Percentiles rank a stretch among this genome's conserved stretches.
phyloP scores from a whole-genome alignment of 371 early-diverging fungal species.

The Sporodiniella umbellata region DNA sequence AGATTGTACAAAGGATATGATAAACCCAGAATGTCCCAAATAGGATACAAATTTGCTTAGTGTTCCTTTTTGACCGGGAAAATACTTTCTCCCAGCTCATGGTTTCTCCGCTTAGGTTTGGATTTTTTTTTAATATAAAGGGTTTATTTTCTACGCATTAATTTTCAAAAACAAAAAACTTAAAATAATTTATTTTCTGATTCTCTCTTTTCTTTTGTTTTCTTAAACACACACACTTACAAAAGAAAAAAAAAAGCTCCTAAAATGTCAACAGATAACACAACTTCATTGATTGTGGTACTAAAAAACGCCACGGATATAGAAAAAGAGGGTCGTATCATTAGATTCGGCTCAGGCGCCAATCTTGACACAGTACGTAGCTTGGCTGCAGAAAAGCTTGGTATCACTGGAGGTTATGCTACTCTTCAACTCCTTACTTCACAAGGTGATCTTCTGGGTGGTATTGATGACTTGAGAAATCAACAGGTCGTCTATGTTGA shows the following conservation, averaged over 20 bases:
- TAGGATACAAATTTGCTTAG: no score
- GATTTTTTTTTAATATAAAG: not conserved
- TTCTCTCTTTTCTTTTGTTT: not conserved
- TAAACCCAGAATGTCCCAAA: no score
- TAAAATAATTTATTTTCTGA: not conserved
- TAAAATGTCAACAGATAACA: constrained; percentile 14
- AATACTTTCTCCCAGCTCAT: no score
- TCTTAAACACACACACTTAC: constrained; percentile 2
- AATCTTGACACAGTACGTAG: constrained; percentile 24
- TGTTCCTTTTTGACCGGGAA: no score
- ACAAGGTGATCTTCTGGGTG: constrained; percentile 14
- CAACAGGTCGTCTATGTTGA: constrained; percentile 28
- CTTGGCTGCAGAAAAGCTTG: constrained; percentile 29
- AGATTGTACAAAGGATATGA: no score
- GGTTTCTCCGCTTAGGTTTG: no score
- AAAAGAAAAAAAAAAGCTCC: not conserved
- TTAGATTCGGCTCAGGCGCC: constrained; percentile 24
- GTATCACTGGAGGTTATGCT: constrained; percentile 6
- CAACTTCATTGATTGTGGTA: constrained; percentile 28
- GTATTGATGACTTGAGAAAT: constrained; percentile 18
- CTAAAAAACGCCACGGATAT: constrained; percentile 16
- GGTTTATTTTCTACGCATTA: not conserved
- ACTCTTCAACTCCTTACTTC: constrained; percentile 13
- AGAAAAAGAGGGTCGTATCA: constrained; percentile 29
- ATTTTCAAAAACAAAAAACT: no score